These are phyloP conservation scores for Begonia loranthoides DNA, from an alignment of 306 rosid genomes.

Conservation along the genomic window DNA sequence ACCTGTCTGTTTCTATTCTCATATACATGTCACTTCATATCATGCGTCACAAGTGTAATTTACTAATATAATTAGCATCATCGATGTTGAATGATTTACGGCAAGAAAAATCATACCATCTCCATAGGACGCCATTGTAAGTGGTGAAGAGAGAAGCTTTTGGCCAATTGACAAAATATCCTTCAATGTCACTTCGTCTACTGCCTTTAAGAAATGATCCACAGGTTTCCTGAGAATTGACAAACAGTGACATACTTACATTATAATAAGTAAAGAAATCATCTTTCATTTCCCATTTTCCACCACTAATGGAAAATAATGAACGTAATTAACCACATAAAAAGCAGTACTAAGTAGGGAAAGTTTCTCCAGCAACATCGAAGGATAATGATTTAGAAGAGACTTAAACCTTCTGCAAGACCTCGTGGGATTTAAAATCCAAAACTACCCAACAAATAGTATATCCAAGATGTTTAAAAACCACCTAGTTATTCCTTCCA, in stretches of 20 bases:
- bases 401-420: too few species aligned
- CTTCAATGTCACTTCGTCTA: conserved; percentile 50
- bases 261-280: background rate
- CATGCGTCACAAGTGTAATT: too few species aligned
- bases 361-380: too few species aligned
- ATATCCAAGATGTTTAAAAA: too few species aligned
- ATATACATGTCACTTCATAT: too few species aligned
- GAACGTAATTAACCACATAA: too few species aligned
- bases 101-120: conserved; percentile 36
- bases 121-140: conserved; percentile 87
- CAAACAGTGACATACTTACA: conserved; percentile 7
- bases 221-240: conserved; percentile 47
- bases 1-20: too few species aligned
- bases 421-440: too few species aligned
- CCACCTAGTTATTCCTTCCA: too few species aligned
- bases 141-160: conserved; percentile 81
- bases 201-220: conserved; percentile 64
- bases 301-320: conserved; percentile 3
- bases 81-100: background rate
- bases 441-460: too few species aligned
- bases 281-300: background rate
- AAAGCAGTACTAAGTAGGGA: too few species aligned
- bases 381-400: too few species aligned
- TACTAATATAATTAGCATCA: background rate
- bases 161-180: conserved; percentile 57